These are phyloP conservation scores for Hypoxylon sp. DNA, from an alignment of 2,329 filamentous ascomycete species.

Conservation along the genomic window DNA sequence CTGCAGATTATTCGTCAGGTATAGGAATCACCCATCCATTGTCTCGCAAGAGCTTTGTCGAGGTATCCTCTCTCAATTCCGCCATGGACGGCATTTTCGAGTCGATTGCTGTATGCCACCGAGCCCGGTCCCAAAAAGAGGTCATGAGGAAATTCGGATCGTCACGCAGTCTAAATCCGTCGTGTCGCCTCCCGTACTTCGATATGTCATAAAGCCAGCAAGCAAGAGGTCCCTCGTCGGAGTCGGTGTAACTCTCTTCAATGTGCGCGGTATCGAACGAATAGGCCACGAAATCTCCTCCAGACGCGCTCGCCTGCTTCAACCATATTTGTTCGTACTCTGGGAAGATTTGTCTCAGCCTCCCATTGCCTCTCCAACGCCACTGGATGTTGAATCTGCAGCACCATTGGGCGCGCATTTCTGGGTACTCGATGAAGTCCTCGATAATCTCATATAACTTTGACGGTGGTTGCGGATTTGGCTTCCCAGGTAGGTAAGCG, in stretches of 20 bases:
- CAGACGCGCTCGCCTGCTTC: neutral
- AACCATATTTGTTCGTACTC: slow-evolving; percentile 16
- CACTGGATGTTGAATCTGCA: neutral
- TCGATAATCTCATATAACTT: neutral
- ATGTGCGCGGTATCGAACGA: neutral
- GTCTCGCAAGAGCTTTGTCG: neutral
- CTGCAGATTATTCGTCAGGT: neutral
- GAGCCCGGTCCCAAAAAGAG: slow-evolving; percentile 10
- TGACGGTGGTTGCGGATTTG: neutral
- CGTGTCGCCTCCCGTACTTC: neutral
- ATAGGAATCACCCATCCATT: neutral
- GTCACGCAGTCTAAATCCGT: neutral
- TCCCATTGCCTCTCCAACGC: neutral
- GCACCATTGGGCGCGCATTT: neutral
- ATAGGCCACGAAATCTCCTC: neutral
- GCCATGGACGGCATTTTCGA: neutral
- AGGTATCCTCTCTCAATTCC: neutral
- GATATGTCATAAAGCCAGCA: slow-evolving; percentile 15
- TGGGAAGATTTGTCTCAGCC: neutral
- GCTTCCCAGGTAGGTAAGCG: neutral
- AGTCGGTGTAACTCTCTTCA: slow-evolving; percentile 1
- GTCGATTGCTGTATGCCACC: neutral
- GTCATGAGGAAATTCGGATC: neutral
- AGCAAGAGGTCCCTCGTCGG: slow-evolving; percentile 3
- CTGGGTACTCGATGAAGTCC: neutral